Evolutionary conservation across 352 stramenopile genomes (phyloP), one percentile per base, ranked within the genome.

Genomic region (Pythium guiyangense): DNA sequence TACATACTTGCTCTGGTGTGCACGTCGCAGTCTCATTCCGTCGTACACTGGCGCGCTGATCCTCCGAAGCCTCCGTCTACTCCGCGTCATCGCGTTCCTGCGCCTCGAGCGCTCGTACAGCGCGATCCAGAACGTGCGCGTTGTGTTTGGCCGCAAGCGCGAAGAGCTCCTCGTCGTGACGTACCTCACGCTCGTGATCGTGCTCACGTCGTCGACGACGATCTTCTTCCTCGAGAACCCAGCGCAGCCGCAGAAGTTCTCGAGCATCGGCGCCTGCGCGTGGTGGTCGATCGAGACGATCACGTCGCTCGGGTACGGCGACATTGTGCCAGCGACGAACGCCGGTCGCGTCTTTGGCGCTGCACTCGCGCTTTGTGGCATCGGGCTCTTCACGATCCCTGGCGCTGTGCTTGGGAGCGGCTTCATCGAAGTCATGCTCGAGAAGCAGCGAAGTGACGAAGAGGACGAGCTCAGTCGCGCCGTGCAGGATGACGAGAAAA

Each of bases 381-480:
- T 84, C 37, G 60, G 86, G 15, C 57, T 88, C n/a, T 88, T 88
- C 49, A 74, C 76, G 15, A 85, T 88, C 49, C 77, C 77, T 10
- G 78, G 76, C 4, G 78, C 73, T 4, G 69, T 88, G 15, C 54
- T 88, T 2, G 67, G 76, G 22, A 86, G 76, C 25, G 74, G 76
- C 18, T 88, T 88, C 50, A 81, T 88, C 47, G 78, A 88, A 45
- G 70, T 86, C 2, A 86, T 88, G 76, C 67, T 88, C 43, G 73
- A 86, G 45, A 82, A 85, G 51, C 76, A 88, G 66, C 71, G 62
- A 20, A 54, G 66, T 27, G 66, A 79, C 15, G 69, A 83, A 31
- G 68, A 68, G 10, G 65, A 78, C 31, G 63, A 64, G 42, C 80
- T 73, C 43, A 76, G 57, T 35, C 57, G 72, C 50, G 60, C 55